These are phyloP conservation scores for Persicaria maculosa DNA, from an alignment of 148 eudicot genomes.

Conservation along the genomic window DNA sequence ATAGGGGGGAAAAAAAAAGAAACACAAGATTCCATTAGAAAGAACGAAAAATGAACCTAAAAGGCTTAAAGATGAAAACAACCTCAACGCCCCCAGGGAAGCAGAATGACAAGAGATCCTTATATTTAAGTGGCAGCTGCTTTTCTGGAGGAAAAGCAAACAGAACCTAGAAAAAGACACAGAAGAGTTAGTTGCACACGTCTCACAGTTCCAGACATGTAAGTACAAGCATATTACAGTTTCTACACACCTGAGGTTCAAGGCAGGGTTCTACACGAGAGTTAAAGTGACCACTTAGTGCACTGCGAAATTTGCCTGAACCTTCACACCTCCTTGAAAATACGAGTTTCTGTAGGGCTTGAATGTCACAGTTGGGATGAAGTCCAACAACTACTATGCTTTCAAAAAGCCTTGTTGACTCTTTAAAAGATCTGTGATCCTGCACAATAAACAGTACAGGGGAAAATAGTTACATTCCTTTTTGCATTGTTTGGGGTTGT, in stretches of 20 bases:
- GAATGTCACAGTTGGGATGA: conserved; percentile 78
- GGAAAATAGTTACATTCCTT: not conserved
- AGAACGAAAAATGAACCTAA: too few relatives aligned
- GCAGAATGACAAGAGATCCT: conserved; percentile 95
- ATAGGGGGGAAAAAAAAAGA: too few relatives aligned
- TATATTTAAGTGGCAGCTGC: conserved; percentile 68
- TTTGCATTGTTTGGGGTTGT: too few relatives aligned
- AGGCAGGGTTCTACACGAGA: conserved; percentile 73
- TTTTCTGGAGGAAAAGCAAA: conserved; percentile 95
- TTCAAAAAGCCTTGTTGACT: conserved; percentile 84
- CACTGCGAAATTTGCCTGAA: conserved; percentile 65
- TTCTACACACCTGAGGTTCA: conserved; percentile 77
- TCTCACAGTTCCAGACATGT: not conserved
- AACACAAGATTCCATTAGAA: too few relatives aligned
- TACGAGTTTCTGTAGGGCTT: conserved; percentile 56
- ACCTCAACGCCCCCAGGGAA: conserved; percentile 99
- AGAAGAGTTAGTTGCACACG: conserved; percentile 7
- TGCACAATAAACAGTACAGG: conserved; percentile 21
- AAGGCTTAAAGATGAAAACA: not conserved
- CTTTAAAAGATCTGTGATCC: conserved; percentile 72
- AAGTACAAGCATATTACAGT: not conserved
- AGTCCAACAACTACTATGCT: conserved; percentile 97
- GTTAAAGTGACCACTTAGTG: conserved; percentile 64
- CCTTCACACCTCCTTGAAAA: conserved; percentile 67
- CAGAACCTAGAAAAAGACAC: conserved; percentile 57